Evolutionary conservation across 2,329 filamentous ascomycete genomes (phyloP).

Genomic region (Colletotrichum siamense): DNA sequence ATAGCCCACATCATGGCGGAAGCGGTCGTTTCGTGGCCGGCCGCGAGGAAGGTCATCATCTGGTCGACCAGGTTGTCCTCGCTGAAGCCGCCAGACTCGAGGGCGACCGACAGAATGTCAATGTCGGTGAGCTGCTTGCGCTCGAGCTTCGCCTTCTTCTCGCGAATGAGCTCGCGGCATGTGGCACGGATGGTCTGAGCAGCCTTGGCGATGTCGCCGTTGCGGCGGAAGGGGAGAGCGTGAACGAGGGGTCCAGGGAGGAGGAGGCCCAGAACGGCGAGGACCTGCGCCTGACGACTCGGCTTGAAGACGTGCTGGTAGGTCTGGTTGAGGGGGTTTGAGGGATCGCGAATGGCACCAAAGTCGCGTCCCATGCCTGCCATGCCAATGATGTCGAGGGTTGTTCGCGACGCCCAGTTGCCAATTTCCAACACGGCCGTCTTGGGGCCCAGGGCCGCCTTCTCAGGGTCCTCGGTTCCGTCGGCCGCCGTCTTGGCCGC

Average conservation of each 20-base stretch:
- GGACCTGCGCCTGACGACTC: constrained; percentile 52
- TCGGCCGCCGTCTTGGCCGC: constrained; percentile 36
- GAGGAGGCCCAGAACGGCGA: constrained; percentile 66
- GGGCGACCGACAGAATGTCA: constrained; percentile 83
- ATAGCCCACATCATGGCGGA: constrained; percentile 77
- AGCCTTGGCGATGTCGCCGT: constrained; percentile 66
- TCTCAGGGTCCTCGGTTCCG: constrained; percentile 28
- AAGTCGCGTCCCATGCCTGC: constrained; percentile 78
- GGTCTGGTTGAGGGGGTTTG: constrained; percentile 61
- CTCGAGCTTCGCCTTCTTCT: constrained; percentile 66
- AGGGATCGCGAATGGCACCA: constrained; percentile 64
- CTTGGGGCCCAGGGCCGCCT: constrained; percentile 24
- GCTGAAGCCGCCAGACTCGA: constrained; percentile 76
- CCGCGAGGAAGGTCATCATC: constrained; percentile 88
- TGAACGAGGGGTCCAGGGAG: constrained; percentile 67
- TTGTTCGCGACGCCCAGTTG: constrained; percentile 69
- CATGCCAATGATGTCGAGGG: constrained; percentile 77
- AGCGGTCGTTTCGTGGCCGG: constrained; percentile 82
- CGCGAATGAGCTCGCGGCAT: constrained; percentile 71
- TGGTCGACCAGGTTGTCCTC: constrained; percentile 87
- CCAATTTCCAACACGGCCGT: constrained; percentile 55
- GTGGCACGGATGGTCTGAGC: constrained; percentile 65
- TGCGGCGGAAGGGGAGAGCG: constrained; percentile 72
- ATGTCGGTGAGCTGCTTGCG: constrained; percentile 56
- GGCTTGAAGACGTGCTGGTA: constrained; percentile 64